These are phyloP conservation scores for Colletotrichum tropicicola DNA, from an alignment of 2,329 filamentous ascomycete species.

Conservation along the genomic window DNA sequence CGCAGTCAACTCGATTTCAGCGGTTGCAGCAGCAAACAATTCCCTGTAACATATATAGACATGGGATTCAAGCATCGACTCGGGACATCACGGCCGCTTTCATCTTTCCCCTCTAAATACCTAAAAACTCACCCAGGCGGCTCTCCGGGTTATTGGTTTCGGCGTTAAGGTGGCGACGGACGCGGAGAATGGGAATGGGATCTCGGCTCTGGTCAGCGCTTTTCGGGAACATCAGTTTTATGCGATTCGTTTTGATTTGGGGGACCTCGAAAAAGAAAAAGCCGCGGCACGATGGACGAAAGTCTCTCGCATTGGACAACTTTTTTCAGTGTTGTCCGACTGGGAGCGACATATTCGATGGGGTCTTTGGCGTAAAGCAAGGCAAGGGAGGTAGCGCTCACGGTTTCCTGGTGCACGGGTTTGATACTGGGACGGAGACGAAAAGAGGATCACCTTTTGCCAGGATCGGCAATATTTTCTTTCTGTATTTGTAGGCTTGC, in stretches of 20 bases:
- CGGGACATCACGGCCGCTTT: background rate
- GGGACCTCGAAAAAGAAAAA: background rate
- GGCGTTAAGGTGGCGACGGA: slow-evolving; percentile 27
- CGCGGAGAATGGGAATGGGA: slow-evolving; percentile 8
- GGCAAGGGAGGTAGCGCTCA: background rate
- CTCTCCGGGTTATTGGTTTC: slow-evolving; percentile 13
- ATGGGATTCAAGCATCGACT: background rate
- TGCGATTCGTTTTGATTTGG: background rate
- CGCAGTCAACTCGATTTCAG: slow-evolving; percentile 14
- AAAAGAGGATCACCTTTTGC: slow-evolving; percentile 2
- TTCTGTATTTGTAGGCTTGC: slow-evolving; percentile 27
- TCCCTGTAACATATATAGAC: slow-evolving; percentile 46
- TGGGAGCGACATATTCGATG: background rate
- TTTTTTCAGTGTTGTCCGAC: background rate
- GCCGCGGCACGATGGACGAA: background rate
- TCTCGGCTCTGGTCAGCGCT: slow-evolving; percentile 8
- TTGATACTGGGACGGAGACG: slow-evolving; percentile 9
- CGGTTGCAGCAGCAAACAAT: slow-evolving; percentile 10
- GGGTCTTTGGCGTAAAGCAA: slow-evolving; percentile 14
- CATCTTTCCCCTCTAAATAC: slow-evolving; percentile 12
- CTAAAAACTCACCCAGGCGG: background rate
- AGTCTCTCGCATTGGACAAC: background rate
- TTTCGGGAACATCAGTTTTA: background rate
- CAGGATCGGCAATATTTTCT: slow-evolving; percentile 9
- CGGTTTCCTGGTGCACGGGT: background rate